Evolutionary conservation across 2,329 filamentous ascomycete species (phyloP).

Genomic region (Aspergillus sclerotialis): DNA sequence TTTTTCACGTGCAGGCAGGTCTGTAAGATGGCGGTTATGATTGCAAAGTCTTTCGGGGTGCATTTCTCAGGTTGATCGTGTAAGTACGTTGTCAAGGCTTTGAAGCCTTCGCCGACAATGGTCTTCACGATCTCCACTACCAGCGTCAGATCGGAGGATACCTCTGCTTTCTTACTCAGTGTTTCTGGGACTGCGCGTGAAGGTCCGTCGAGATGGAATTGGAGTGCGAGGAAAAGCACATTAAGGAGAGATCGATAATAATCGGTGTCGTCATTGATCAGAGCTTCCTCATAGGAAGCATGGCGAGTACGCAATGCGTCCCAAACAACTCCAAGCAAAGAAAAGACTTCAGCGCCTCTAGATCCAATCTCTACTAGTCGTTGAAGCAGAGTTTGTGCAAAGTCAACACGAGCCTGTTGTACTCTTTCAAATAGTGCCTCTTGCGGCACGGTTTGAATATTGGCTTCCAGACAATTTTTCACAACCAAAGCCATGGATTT

Average conservation of each 20-base stretch:
- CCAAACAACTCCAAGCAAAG: conserved; percentile 54
- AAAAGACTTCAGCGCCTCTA: conserved; percentile 44
- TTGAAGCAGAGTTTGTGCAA: conserved; percentile 77
- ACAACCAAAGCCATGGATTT: conserved; percentile 68
- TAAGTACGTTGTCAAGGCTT: conserved; percentile 69
- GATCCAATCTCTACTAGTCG: conserved; percentile 58
- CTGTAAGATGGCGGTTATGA: conserved; percentile 83
- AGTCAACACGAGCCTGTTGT: conserved; percentile 66
- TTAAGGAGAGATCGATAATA: conserved; percentile 82
- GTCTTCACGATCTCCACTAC: conserved; percentile 74
- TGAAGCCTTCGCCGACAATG: conserved; percentile 75
- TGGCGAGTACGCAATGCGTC: conserved; percentile 49
- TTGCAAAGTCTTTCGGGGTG: conserved; percentile 71
- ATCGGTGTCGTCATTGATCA: conserved; percentile 50
- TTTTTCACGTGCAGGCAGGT: conserved; percentile 72
- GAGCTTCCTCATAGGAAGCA: conserved; percentile 53
- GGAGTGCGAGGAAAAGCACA: conserved; percentile 74
- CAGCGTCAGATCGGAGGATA: conserved; percentile 45
- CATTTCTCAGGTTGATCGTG: conserved; percentile 64
- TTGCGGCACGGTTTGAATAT: conserved; percentile 63
- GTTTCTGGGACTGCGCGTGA: conserved; percentile 28
- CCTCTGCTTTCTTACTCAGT: conserved; percentile 28
- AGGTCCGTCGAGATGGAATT: conserved; percentile 37
- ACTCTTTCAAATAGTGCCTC: conserved; percentile 77
- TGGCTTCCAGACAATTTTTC: conserved; percentile 70